Evolutionary conservation across 2,329 filamentous ascomycete species (phyloP).

Genomic region (Shiraia bambusicola): DNA sequence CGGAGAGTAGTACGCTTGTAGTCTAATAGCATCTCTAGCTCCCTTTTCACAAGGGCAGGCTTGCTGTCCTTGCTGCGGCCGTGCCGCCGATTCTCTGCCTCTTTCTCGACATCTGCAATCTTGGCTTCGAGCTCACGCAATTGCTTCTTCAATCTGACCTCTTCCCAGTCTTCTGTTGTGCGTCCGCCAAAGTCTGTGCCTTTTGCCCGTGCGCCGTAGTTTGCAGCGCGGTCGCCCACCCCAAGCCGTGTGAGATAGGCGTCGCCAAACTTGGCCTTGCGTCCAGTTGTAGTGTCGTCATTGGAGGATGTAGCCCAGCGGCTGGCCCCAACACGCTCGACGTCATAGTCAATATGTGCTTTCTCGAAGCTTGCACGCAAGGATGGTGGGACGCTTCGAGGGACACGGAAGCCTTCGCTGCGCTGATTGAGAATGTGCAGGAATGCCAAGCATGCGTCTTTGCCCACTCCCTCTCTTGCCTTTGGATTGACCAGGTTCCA

Average conservation of each 20-base stretch:
- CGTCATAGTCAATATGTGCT: constrained; percentile 93
- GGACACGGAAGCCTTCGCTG: constrained; percentile 93
- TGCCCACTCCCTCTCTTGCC: constrained; percentile 78
- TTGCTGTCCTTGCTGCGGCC: constrained; percentile 68
- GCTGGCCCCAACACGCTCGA: constrained; percentile 75
- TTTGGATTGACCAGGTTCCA: constrained; percentile 98
- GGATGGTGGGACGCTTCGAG: constrained; percentile 86
- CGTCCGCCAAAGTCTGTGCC: constrained; percentile 90
- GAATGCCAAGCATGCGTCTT: constrained; percentile 92
- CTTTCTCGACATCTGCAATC: constrained; percentile 77
- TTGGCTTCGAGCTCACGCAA: constrained; percentile 86
- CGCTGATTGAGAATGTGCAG: constrained; percentile 95
- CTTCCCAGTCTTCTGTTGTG: constrained; percentile 93
- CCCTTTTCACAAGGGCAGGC: constrained; percentile 88
- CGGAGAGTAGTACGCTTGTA: constrained; percentile 83
- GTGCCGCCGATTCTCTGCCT: constrained; percentile 60
- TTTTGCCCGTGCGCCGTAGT: constrained; percentile 66
- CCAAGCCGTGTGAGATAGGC: constrained; percentile 92
- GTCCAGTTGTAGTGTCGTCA: constrained; percentile 78
- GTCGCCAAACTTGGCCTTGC: constrained; percentile 96
- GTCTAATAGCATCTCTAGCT: constrained; percentile 90
- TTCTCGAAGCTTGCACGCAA: constrained; percentile 89
- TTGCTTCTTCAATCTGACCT: constrained; percentile 91
- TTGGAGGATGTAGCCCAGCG: constrained; percentile 79
- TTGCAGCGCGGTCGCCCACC: constrained; percentile 66